Evolutionary conservation across 2,329 filamentous ascomycete species (phyloP).

Genomic region (Lachnellula hyalina): DNA sequence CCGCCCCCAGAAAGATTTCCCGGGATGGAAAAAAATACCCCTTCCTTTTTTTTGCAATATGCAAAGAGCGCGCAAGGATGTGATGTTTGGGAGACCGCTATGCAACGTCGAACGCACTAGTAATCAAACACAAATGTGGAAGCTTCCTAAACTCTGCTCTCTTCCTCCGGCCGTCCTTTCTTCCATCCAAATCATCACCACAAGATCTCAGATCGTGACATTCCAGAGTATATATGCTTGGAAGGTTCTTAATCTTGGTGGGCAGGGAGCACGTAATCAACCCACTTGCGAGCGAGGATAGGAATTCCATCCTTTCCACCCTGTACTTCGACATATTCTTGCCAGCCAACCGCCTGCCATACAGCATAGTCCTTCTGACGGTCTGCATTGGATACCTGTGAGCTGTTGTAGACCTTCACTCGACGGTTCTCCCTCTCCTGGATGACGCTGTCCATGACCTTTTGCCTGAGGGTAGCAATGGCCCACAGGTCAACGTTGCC

Average conservation of each 20-base stretch:
- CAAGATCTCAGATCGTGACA: not conserved
- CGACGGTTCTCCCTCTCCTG: slow-evolving; percentile 54
- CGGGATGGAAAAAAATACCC: not conserved
- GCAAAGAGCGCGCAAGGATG: not conserved
- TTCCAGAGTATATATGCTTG: not conserved
- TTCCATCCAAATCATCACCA: slow-evolving; percentile 5
- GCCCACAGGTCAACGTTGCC: slow-evolving; percentile 48
- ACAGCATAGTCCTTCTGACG: slow-evolving; percentile 21
- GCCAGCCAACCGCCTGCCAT: slow-evolving; percentile 31
- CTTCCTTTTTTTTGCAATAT: not conserved
- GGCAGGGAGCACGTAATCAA: slow-evolving; percentile 21
- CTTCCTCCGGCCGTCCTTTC: slow-evolving; percentile 1
- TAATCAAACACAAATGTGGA: slow-evolving; percentile 15
- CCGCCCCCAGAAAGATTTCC: not conserved
- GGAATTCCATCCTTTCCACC: slow-evolving; percentile 20
- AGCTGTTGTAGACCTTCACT: slow-evolving; percentile 19
- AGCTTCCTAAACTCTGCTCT: slow-evolving; percentile 5
- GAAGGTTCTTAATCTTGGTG: slow-evolving; percentile 1
- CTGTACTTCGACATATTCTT: slow-evolving; percentile 27
- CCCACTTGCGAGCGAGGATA: slow-evolving; percentile 23
- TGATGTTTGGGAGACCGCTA: slow-evolving; percentile 5
- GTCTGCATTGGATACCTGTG: slow-evolving; percentile 24
- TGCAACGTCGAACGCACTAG: slow-evolving; percentile 21
- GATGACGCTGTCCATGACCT: slow-evolving; percentile 46
- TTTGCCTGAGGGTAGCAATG: slow-evolving; percentile 40